phyloP scores from a whole-genome alignment of 208 protist species.

The Acanthamoeba rhysodes region DNA sequence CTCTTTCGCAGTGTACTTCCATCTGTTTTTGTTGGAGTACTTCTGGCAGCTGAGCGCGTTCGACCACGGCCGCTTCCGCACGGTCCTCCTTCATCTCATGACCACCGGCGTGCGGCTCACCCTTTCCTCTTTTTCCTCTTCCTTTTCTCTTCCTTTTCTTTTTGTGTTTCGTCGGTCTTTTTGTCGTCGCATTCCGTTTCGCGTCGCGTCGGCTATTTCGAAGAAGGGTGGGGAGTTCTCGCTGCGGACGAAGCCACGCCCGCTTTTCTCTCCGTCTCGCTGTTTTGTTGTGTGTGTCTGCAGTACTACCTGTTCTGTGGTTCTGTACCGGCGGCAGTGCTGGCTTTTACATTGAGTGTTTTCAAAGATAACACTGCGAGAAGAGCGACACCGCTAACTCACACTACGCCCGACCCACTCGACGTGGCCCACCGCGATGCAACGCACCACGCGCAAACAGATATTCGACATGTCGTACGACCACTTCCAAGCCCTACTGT shows the following conservation, averaged over 20 bases:
- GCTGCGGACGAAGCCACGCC: not conserved
- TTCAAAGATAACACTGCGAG: not conserved
- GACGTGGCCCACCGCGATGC: not conserved
- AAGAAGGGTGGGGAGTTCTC: not conserved
- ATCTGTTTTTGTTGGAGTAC: constrained; percentile 44
- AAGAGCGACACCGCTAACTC: not conserved
- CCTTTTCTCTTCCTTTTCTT: not conserved
- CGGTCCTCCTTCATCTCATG: constrained; percentile 5
- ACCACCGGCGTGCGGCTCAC: not conserved
- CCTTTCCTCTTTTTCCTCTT: not conserved
- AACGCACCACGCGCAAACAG: not conserved
- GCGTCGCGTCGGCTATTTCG: not conserved
- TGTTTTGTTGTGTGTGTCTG: not conserved
- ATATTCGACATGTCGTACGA: constrained; percentile 60
- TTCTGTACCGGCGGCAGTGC: too few relatives aligned
- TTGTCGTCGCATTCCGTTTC: not conserved
- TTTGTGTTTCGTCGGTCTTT: not conserved
- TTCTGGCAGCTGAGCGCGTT: constrained; percentile 31
- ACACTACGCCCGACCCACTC: too few relatives aligned
- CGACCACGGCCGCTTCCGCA: constrained; percentile 24
- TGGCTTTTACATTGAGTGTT: not conserved
- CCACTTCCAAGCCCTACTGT: not conserved
- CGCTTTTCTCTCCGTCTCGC: not conserved
- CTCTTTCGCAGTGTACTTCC: not conserved
- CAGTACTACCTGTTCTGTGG: not conserved